Conservation (phyloP, 2,329 filamentous ascomycete genomes). For the Fusarium foetens region DNA sequence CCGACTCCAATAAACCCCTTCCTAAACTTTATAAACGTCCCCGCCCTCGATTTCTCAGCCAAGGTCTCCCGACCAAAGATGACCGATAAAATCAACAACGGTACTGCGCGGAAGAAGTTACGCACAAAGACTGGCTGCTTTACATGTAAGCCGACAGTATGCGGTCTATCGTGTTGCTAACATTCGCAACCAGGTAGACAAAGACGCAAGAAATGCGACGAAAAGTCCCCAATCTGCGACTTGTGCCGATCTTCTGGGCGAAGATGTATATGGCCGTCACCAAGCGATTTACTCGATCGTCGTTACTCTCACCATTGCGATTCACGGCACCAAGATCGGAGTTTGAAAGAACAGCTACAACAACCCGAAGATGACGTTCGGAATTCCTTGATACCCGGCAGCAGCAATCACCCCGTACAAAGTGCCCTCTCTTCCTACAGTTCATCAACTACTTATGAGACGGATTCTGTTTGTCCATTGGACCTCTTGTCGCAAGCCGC, state of each 20-base stretch:
- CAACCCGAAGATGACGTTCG: not conserved
- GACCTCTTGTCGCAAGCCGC: slow-evolving; percentile 8
- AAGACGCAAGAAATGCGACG: slow-evolving; percentile 36
- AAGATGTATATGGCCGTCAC: slow-evolving; percentile 26
- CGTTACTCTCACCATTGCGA: slow-evolving; percentile 15
- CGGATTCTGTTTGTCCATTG: not conserved
- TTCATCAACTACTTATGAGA: fast-evolving
- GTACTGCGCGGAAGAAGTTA: not conserved
- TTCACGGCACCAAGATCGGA: slow-evolving; percentile 5
- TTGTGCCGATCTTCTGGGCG: slow-evolving; percentile 6
- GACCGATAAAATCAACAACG: not conserved
- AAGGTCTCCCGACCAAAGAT: not conserved
- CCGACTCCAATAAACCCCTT: not conserved
- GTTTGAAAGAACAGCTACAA: not conserved
- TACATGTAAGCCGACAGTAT: slow-evolving; percentile 7
- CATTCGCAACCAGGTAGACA: slow-evolving; percentile 6
- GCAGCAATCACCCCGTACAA: fast-evolving
- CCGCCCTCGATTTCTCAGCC: not conserved
- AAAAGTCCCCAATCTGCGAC: slow-evolving; percentile 17
- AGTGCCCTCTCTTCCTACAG: fast-evolving
- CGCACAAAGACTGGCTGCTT: slow-evolving; percentile 36
- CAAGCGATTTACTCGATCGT: slow-evolving; percentile 26
- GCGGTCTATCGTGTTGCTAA: not conserved
- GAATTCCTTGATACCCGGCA: not conserved
- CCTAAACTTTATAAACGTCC: not conserved